Conservation (phyloP, 495 filamentous ascomycete species). For the Hyaloscypha finlandica region DNA sequence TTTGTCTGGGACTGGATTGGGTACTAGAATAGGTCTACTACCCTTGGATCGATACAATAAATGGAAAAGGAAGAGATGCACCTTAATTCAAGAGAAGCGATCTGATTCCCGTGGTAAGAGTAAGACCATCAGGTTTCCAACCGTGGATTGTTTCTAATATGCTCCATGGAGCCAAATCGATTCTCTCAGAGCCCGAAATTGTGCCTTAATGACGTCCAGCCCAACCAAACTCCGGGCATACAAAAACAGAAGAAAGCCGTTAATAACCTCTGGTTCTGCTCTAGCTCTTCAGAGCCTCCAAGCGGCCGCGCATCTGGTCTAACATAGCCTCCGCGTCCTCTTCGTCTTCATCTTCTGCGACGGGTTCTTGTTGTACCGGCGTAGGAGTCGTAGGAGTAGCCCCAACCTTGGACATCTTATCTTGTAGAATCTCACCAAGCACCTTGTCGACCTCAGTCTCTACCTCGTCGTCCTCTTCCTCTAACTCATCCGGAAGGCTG, state of each 20-base stretch:
- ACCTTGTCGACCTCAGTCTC: constrained; percentile 93
- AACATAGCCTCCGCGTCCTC: constrained; percentile 85
- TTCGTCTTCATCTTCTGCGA: constrained; percentile 66
- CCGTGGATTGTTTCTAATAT: background rate
- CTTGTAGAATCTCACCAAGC: constrained; percentile 83
- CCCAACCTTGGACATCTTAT: constrained; percentile 71
- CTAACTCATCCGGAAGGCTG: constrained; percentile 65
- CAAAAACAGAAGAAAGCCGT: constrained; percentile 1
- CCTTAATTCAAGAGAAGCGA: background rate
- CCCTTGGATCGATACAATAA: background rate
- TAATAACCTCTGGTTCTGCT: background rate
- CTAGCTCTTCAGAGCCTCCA: constrained; percentile 90
- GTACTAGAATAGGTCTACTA: background rate
- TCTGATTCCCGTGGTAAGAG: background rate
- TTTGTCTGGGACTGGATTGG: too few species aligned
- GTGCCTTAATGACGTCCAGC: background rate
- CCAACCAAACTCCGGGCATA: constrained; percentile 11
- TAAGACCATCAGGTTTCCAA: background rate
- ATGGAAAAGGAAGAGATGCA: background rate
- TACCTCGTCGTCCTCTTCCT: constrained; percentile 84
- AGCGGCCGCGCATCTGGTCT: constrained; percentile 86
- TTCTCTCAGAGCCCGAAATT: background rate
- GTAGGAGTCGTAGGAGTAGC: constrained; percentile 58
- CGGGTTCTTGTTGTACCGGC: constrained; percentile 33
- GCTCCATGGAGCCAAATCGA: background rate